Evolutionary conservation across 345 rosid genomes (phyloP), one percentile per base, ranked within the genome.

Genomic region (Moricandia moricandioides): DNA sequence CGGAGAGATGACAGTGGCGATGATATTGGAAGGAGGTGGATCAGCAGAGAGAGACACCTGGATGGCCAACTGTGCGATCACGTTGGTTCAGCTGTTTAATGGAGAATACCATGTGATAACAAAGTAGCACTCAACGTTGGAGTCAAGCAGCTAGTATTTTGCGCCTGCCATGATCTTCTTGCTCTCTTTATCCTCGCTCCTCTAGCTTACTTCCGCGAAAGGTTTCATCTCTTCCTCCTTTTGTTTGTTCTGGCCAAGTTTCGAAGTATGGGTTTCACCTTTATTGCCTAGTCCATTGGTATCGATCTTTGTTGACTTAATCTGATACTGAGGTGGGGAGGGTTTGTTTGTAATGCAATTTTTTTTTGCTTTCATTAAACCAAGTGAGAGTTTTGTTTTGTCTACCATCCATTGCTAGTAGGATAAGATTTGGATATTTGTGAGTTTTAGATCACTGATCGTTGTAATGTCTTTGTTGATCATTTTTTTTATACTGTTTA

Each of bases 81-180:
- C 86, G 34, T n/a, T 89, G 77, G 97, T 92, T 37, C 99, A 95
- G 85, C 82, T 95, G 31, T 71, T 89, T 82, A 73, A 82, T 61
- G 99, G 99, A 26, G 97, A 97, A 13, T 92, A 95, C 80, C 99
- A 95, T 74, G 99, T 95, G 13, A 88, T 95, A 59, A 92, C 99
- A 60, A 95, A 85, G 88, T 92, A 17, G 99, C 99, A 63, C 97
- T 95, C 62, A 90, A 92, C 65, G 92, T 85, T 78, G 99, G 97
- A 16, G 86, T 95, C 81, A 92, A 90, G 81, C 97, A 92, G 89
- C 87, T 95, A 56, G 99, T 95, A 39, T 95, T 95, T 82, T 95
- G 99, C 64, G 93, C 92, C 68, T 86, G 78, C 58, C 95, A 97
- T 62, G 99, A 95, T 84, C 92, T 95, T 75, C 80, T 95, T 59